phyloP scores from a whole-genome alignment of 2,329 filamentous ascomycete species.

The Clonostachys chloroleuca region DNA sequence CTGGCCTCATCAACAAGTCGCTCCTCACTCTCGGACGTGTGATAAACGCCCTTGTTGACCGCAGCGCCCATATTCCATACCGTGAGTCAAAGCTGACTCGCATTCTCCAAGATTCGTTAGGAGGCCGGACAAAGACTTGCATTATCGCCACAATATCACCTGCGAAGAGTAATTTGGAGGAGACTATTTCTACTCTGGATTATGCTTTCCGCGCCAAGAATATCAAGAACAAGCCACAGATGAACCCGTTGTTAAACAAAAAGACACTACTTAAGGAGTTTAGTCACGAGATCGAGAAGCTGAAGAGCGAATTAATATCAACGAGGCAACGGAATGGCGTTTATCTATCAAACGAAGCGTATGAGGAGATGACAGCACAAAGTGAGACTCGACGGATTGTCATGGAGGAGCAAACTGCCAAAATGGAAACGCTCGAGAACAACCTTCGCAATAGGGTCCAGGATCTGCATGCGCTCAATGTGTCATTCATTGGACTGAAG shows the following conservation, averaged over 20 bases:
- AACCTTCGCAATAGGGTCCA: constrained; percentile 92
- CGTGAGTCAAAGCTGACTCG: constrained; percentile 95
- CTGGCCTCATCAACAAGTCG: constrained; percentile 97
- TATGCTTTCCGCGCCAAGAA: constrained; percentile 98
- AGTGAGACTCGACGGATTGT: constrained; percentile 90
- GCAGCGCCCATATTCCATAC: constrained; percentile 81
- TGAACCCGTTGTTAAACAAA: constrained; percentile 89
- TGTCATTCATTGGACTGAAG: constrained; percentile 82
- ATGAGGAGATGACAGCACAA: constrained; percentile 86
- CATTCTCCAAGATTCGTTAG: constrained; percentile 91
- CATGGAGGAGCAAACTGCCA: constrained; percentile 86
- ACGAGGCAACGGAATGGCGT: constrained; percentile 93
- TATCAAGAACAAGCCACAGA: constrained; percentile 94
- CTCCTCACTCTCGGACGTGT: constrained; percentile 90
- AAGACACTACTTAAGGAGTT: constrained; percentile 89
- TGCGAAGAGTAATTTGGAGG: constrained; percentile 90
- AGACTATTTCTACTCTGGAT: constrained; percentile 96
- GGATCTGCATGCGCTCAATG: constrained; percentile 82
- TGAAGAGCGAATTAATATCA: constrained; percentile 90
- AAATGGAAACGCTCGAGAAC: constrained; percentile 86
- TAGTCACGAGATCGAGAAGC: constrained; percentile 85
- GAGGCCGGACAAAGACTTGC: constrained; percentile 94
- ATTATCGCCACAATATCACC: constrained; percentile 97
- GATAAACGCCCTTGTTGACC: constrained; percentile 95
- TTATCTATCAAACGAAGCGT: constrained; percentile 83